Evolutionary conservation across 2,329 filamentous ascomycete genomes (phyloP), one percentile per base, ranked within the genome.

Genomic region (Verticillium zaregamsianum): DNA sequence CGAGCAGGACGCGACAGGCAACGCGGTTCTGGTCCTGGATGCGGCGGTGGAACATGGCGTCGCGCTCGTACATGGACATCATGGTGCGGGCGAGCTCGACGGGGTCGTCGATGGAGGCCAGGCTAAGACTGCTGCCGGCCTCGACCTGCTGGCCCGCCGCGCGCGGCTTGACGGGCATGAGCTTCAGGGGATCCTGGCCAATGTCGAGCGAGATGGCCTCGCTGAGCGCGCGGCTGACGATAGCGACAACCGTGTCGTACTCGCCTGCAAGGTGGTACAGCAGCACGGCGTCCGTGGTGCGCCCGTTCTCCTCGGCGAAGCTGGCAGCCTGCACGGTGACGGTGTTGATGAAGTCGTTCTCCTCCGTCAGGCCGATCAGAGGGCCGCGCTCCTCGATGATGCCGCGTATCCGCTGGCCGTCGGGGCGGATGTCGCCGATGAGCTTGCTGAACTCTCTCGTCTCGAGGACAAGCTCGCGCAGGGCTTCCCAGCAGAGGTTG

Each of bases 401-500:
- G 59, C 95, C 95, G 62, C 86, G 87, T 67, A 97, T 92, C 63
- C 93, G 89, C 64, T 87, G 89, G 25, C 95, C 95, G 71, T 98
- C 92, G 2, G 87, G 86, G 63, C 88, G 86, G 68, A 99, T 93
- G 73, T 99, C 96, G 59, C 96, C 95, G 57, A 99, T 87, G 15
- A 99, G 81, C 70, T 92, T 91, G 70, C 93, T 94, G 75, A 98
- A 99, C 72, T 99, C 95, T 67, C 94, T 88, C 23, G 93, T 97
- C 77, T 99, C 95, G n/a, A 99, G 83, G 31, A 97, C 93, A 61
- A 98, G 87, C 75, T 98, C 95, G 39, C 93, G 91, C 62, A 99
- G 81, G 7, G 93, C 94, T 75, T 97, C 92, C 74, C 97, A 92
- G 76, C 94, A 98, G 40, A 97, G 85, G 57, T 85, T 86, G 59